Evolutionary conservation across 2,329 filamentous ascomycete species (phyloP), one percentile per base, ranked within the genome.

Genomic region (Colletotrichum cordylinicola): DNA sequence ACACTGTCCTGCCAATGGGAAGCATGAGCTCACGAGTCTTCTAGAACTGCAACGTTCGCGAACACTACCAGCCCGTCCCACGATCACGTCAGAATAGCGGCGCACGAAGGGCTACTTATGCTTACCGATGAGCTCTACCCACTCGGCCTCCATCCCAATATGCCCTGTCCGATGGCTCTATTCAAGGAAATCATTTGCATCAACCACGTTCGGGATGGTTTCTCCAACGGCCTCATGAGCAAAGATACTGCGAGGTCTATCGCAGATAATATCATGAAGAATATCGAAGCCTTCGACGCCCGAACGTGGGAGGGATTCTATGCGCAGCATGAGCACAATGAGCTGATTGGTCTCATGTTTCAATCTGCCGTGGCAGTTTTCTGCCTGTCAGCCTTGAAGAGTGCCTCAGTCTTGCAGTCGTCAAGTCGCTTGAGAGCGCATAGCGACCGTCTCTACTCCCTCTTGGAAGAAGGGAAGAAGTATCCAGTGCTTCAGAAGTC

Each of bases 61-160:
- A 83, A 86, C 67, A 86, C 84, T 4, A 83, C 84, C 4, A 83
- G 81, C 2, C 84, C 84, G 6, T 80, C 84, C 29, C 78, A 80
- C 24, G 77, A 84, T 58, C 78, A 86, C 18, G 37, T 78, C 9
- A 80, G 80, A 48, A 77, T 80, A 1, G 71, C 66, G 7, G 68
- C 69, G 8, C 80, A 82, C 43, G 65, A 82, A 16, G 79, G 81
- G 3, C 77, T 82, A 4, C 67, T 83, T 12, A 78, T 82, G 8
- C 72, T 79, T 33, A 76, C 83, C 2, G 15, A 82, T 15, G 31
- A 81, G 5, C 31, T 78, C 2, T 82, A 80, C 64, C 64, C 68
- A 29, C 33, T 65, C 8, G 77, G 61, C 1, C 33, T 77, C 8
- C 79, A 77, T 21, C 75, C 79, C 2, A 82, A 83, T 64, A 79